Percentiles rank a stretch among this genome's conserved stretches.
phyloP scores from a whole-genome alignment of 2,329 filamentous ascomycete species.

The Microcera coccophila region DNA sequence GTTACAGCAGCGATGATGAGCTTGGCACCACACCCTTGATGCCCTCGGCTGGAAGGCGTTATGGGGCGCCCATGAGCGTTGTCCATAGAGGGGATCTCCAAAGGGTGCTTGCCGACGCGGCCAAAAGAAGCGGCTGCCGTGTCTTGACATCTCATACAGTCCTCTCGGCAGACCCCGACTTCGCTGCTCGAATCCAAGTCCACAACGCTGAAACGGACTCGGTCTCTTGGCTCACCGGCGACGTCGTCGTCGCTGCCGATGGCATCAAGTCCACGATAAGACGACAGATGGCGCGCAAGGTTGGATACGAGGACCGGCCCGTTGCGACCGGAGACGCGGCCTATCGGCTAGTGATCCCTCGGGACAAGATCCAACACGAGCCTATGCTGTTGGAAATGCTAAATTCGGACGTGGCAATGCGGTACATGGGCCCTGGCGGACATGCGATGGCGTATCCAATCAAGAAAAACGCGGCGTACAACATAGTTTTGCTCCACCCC shows the following conservation, averaged over 20 bases:
- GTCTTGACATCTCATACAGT: no score
- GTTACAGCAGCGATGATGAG: no score
- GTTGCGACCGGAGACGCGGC: constrained; percentile 71
- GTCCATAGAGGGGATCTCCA: no score
- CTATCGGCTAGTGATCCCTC: constrained; percentile 72
- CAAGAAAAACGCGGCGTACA: constrained; percentile 61
- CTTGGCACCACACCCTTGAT: no score
- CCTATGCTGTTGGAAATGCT: constrained; percentile 66
- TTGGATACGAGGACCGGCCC: constrained; percentile 51
- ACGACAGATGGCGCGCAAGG: constrained; percentile 50
- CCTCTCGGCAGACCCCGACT: no score
- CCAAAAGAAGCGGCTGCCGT: no score
- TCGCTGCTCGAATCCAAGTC: no score
- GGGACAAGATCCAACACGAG: constrained; percentile 62
- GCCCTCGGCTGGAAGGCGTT: no score
- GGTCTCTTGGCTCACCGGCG: constrained; percentile 51
- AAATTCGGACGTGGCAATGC: constrained; percentile 62
- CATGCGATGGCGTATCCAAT: constrained; percentile 80
- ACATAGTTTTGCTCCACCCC: constrained; percentile 61
- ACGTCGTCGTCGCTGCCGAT: constrained; percentile 52
- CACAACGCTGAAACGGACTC: no score
- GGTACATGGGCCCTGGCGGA: constrained; percentile 71
- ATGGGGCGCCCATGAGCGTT: no score
- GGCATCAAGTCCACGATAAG: constrained; percentile 53
- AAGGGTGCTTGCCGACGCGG: no score